Conservation (phyloP, 257 asterid species). For the Solanum bukasovii region DNA sequence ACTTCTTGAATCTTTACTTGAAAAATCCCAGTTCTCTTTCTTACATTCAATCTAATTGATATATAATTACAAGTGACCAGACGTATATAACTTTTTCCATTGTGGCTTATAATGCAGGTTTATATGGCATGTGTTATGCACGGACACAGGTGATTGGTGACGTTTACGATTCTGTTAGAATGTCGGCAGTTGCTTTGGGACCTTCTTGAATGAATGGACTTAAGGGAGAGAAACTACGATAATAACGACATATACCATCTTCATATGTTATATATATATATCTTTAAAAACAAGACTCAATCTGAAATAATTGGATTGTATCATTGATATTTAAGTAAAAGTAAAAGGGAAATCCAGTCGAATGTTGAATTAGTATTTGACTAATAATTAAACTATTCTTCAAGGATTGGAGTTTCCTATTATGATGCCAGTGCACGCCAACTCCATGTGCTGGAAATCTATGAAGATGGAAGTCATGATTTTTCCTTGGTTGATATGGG, state of each 20-base stretch:
- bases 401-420: slow-evolving; percentile 89
- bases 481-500: slow-evolving; percentile 86
- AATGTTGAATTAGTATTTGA: background rate
- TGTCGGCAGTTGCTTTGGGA: background rate
- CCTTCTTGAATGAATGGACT: slow-evolving; percentile 1
- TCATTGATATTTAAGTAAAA: background rate
- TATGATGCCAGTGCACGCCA: slow-evolving; percentile 67
- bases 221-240: background rate
- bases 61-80: background rate
- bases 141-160: slow-evolving; percentile 56
- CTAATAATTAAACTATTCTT: background rate
- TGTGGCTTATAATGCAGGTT: slow-evolving; percentile 44
- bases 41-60: background rate
- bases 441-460: slow-evolving; percentile 76
- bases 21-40: background rate
- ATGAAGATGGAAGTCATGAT: slow-evolving; percentile 71
- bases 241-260: background rate
- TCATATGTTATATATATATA: slow-evolving; percentile 5
- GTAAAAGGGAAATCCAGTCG: background rate
- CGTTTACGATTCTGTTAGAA: background rate
- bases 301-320: background rate
- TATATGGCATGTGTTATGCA: slow-evolving; percentile 88
- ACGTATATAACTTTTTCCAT: background rate
- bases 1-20: background rate
- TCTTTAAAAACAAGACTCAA: background rate